phyloP scores from a whole-genome alignment of 352 stramenopile species.

The Globisporangium heterothallicum region DNA sequence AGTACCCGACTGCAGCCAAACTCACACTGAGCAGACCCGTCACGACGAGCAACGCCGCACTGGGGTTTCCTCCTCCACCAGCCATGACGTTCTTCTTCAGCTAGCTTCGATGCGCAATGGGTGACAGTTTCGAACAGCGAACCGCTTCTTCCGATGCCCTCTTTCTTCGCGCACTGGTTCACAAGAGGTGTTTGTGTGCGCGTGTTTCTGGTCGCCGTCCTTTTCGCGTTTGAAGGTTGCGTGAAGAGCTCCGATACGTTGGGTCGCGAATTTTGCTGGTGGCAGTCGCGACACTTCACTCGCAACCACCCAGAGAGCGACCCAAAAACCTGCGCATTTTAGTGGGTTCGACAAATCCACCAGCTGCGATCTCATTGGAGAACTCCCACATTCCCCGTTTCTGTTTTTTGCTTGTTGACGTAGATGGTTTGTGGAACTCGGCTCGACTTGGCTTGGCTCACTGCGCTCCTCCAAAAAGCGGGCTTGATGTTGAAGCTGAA shows the following conservation, averaged over 20 bases:
- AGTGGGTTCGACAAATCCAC: no score
- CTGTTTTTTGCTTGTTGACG: no score
- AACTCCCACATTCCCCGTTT: no score
- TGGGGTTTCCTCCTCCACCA: constrained; percentile 20
- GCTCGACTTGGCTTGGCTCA: no score
- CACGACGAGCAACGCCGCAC: constrained; percentile 43
- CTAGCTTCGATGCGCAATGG: not conserved
- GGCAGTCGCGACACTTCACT: not conserved
- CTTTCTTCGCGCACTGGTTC: not conserved
- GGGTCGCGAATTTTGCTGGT: not conserved
- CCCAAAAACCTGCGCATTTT: not conserved
- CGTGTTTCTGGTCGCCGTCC: not conserved
- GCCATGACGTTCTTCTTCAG: constrained; percentile 22
- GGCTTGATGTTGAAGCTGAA: no score
- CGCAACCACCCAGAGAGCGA: not conserved
- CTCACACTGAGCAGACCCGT: constrained; percentile 58
- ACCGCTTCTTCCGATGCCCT: no score
- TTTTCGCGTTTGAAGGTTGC: not conserved
- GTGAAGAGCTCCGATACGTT: constrained; percentile 1
- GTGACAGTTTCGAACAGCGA: no score
- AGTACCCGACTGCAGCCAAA: constrained; percentile 48
- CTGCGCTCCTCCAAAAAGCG: no score
- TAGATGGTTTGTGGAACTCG: no score
- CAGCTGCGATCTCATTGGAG: no score
- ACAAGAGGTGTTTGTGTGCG: not conserved